Conservation (phyloP, 306 rosid genomes). For the Myrica gale region DNA sequence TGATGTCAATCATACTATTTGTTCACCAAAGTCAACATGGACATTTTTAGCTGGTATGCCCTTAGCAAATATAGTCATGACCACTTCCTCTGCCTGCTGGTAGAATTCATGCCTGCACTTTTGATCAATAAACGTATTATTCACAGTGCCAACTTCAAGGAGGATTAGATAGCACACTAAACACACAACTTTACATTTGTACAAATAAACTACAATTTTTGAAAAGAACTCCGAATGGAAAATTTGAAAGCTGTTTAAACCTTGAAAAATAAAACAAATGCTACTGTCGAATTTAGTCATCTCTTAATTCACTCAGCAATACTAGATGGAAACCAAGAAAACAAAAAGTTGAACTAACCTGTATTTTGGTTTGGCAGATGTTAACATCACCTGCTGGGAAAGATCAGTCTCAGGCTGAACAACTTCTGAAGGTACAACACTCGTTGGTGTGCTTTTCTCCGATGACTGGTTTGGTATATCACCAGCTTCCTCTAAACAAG, state of each 20-base stretch:
- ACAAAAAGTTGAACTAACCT: slow-evolving; percentile 42
- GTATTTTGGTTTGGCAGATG: slow-evolving; percentile 61
- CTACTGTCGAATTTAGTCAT: slow-evolving; percentile 1
- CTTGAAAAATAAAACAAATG: slow-evolving; percentile 8
- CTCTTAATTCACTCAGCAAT: neutral
- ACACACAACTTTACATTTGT: neutral
- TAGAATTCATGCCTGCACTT: slow-evolving; percentile 70
- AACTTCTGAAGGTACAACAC: slow-evolving; percentile 31
- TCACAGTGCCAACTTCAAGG: neutral
- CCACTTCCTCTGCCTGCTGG: slow-evolving; percentile 76
- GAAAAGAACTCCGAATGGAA: neutral
- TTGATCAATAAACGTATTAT: slow-evolving; percentile 15
- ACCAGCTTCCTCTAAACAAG: slow-evolving; percentile 59
- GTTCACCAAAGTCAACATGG: slow-evolving; percentile 71
- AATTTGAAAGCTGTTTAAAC: neutral
- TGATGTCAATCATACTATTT: slow-evolving; percentile 59
- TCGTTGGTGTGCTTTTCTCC: slow-evolving; percentile 34
- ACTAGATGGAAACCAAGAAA: slow-evolving; percentile 8
- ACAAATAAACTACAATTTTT: neutral
- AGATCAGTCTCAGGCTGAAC: slow-evolving; percentile 31
- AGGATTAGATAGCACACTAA: neutral
- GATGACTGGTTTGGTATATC: slow-evolving; percentile 20
- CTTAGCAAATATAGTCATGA: slow-evolving; percentile 79
- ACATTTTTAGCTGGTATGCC: slow-evolving; percentile 55
- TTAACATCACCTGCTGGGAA: slow-evolving; percentile 29